Base-by-base conservation (phyloP, 768 basidiomycete species). In the Pleurotus giganteus region DNA sequence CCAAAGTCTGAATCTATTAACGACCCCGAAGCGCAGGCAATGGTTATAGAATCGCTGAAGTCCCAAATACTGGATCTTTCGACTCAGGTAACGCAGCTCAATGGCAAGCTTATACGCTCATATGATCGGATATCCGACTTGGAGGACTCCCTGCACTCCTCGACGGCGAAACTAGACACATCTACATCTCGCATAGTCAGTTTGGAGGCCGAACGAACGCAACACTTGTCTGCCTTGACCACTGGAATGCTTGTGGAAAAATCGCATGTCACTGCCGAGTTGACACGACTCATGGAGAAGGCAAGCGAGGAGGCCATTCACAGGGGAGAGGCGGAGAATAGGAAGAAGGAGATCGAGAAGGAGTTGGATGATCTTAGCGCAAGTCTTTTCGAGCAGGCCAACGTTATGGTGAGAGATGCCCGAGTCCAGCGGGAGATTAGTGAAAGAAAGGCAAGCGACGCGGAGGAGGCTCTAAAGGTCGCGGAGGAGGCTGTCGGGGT, bases 331-430 rank as follows among this genome's bases (percentile, higher is more conserved):
- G 95, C 95, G 1, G 95, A 96, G 69, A 83, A 76, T 47, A 94
- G 92, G 4, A 82, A 87, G 29, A 74, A 67, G 0, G 84, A 84
- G 59, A 96, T 99, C 47, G 96, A 99, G 74, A 85, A 88, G 72
- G 96, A 99, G 58, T 75, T 99, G 47, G 94, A 97, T 66, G 92
- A 96, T 68, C 85, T 99, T 57, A 94, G 94, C 58, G 93, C 94
- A 13, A 82, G 74, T 45, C 75, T 99, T 15, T 99, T 99, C 64
- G 81, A 83, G 49, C 89, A 97, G 71, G 96, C 96, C 4, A 98
- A 99, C 67, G 86, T 81, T 4, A 99, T 99, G 97, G 96, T 98
- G n/a, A 93, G 91, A 0, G 89, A 93, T 66, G 96, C 95, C 19
- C 82, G 94, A 13, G 79, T 85, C 57, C 85, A 88, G 3, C 74